phyloP scores from a whole-genome alignment of 768 basidiomycete genomes.

The Mycena leptocephala region DNA sequence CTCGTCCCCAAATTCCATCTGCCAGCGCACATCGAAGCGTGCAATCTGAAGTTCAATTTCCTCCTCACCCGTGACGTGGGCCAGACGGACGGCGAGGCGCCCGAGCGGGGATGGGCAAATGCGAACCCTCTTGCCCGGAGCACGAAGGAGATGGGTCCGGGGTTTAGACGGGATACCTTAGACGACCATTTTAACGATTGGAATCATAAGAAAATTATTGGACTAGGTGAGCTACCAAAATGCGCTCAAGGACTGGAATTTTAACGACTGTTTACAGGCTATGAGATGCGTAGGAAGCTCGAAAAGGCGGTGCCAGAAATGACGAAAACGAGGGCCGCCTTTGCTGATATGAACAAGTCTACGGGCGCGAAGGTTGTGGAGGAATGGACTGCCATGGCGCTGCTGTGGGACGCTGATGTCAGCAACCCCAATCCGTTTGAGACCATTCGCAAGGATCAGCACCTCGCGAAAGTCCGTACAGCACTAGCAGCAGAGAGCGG shows the following conservation, averaged over 20 bases:
- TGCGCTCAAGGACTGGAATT: background rate
- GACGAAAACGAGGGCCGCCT: background rate
- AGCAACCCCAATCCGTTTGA: background rate
- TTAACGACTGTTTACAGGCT: background rate
- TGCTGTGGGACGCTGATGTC: background rate
- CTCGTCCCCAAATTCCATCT: background rate
- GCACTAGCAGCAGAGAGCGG: conserved; percentile 27
- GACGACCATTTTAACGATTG: background rate
- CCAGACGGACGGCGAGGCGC: background rate
- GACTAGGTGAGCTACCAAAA: background rate
- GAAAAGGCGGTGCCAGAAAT: background rate
- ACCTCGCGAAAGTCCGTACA: conserved; percentile 27
- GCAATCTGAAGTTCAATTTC: background rate
- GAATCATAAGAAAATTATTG: background rate
- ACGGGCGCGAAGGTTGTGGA: background rate
- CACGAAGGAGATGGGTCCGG: background rate
- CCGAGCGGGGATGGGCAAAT: background rate
- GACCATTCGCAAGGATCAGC: background rate
- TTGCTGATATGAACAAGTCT: background rate
- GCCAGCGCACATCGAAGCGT: background rate
- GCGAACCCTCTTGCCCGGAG: background rate
- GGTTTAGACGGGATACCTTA: background rate
- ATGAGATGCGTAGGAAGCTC: background rate
- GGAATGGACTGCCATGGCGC: conserved; percentile 11
- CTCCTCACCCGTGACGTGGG: background rate